Evolutionary conservation across 106 monocot species (phyloP).

Genomic region (Hemerocallis citrina): DNA sequence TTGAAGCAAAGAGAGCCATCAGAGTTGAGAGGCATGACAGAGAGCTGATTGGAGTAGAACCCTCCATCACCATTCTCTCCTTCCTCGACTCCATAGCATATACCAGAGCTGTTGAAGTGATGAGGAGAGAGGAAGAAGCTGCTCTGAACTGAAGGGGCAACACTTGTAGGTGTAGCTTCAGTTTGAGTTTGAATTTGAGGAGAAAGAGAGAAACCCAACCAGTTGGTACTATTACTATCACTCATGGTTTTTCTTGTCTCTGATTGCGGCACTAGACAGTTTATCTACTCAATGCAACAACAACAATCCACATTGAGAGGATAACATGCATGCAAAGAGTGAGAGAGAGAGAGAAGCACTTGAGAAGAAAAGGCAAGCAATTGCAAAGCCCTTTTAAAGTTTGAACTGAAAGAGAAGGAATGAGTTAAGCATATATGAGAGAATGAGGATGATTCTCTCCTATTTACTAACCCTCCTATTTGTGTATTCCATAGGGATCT

Average conservation of each 20-base stretch:
- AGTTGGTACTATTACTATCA: slow-evolving; percentile 44
- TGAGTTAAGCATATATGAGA: slow-evolving; percentile 5
- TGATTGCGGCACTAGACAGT: too few species aligned
- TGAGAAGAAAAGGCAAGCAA: slow-evolving; percentile 15
- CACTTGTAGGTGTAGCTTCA: slow-evolving; percentile 18
- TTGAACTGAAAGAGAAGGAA: too few species aligned
- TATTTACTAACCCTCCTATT: slow-evolving; percentile 16
- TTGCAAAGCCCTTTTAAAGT: too few species aligned
- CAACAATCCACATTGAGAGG: too few species aligned
- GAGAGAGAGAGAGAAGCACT: slow-evolving; percentile 40
- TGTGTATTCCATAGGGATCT: slow-evolving; percentile 74
- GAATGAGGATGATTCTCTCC: slow-evolving; percentile 18
- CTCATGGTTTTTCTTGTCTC: slow-evolving; percentile 25
- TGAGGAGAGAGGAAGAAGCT: slow-evolving; percentile 54
- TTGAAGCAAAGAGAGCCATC: slow-evolving; percentile 98
- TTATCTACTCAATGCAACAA: too few species aligned
- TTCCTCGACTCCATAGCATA: slow-evolving; percentile 57
- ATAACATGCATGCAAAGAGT: too few species aligned
- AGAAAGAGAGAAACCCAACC: slow-evolving; percentile 94
- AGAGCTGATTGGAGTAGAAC: slow-evolving; percentile 62
- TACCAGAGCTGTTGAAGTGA: slow-evolving; percentile 25
- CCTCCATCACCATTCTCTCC: slow-evolving; percentile 16
- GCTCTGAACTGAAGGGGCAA: slow-evolving; percentile 18
- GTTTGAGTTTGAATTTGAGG: slow-evolving; percentile 52
- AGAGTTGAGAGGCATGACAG: slow-evolving; percentile 89